Evolutionary conservation across 495 filamentous ascomycete genomes (phyloP).

Genomic region (Aspergillus steynii): DNA sequence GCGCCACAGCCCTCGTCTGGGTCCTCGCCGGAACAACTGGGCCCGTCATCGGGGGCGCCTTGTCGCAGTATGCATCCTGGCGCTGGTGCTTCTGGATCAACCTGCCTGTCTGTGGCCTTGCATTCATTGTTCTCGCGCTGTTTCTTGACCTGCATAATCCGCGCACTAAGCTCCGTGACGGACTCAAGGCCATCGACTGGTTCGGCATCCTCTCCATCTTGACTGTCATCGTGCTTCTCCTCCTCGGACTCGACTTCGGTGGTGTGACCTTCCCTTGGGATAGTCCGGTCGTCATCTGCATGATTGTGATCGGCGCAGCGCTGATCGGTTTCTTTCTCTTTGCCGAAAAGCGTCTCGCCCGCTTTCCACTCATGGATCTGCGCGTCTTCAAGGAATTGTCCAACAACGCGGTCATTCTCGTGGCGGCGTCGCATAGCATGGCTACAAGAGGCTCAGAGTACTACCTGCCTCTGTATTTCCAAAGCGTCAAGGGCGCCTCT

Average conservation of each 20-base stretch:
- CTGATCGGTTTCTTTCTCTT: conserved; percentile 59
- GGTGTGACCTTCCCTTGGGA: conserved; percentile 66
- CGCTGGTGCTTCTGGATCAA: conserved; percentile 57
- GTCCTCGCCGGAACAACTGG: conserved; percentile 62
- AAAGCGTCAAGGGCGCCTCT: conserved; percentile 58
- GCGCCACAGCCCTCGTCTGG: conserved; percentile 60
- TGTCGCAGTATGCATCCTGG: conserved; percentile 55
- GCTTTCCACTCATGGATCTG: conserved; percentile 69
- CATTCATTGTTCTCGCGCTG: conserved; percentile 60
- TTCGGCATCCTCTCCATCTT: conserved; percentile 61
- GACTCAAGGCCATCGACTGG: conserved; percentile 74
- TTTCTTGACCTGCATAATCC: conserved; percentile 73
- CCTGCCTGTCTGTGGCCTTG: conserved; percentile 66
- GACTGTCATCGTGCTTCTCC: conserved; percentile 66
- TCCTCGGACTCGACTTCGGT: conserved; percentile 69
- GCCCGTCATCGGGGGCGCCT: conserved; percentile 65
- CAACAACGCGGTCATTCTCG: background rate
- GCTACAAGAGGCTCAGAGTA: conserved; percentile 27
- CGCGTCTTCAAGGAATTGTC: conserved; percentile 47
- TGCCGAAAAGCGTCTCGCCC: conserved; percentile 66
- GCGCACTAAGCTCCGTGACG: conserved; percentile 61
- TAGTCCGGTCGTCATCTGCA: conserved; percentile 65
- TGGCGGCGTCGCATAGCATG: too few relatives aligned
- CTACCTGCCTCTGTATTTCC: conserved; percentile 56
- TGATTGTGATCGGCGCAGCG: conserved; percentile 67